phyloP scores from a whole-genome alignment of 192 early-diverging fungal genomes.

The Lobosporangium transversale region DNA sequence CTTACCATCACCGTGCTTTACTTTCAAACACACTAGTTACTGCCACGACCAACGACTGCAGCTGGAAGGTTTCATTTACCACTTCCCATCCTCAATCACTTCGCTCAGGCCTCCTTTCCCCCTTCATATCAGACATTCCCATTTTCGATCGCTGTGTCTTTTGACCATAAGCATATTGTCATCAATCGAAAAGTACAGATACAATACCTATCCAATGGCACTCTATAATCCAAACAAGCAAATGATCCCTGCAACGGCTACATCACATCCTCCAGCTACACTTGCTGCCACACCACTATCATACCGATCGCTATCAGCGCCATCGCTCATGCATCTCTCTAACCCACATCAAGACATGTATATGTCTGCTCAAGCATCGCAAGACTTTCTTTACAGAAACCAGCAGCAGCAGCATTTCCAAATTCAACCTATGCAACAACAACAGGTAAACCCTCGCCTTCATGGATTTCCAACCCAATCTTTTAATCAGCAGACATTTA shows the following conservation, averaged over 20 bases:
- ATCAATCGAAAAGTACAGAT: no score
- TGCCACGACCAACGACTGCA: no score
- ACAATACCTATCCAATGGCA: no score
- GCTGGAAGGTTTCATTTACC: background rate
- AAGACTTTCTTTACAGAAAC: conserved; percentile 9
- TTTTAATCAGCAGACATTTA: background rate
- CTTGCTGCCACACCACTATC: conserved; percentile 11
- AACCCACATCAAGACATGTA: conserved; percentile 1
- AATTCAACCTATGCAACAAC: conserved; percentile 6
- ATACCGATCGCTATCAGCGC: conserved; percentile 27
- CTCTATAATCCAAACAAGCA: conserved; percentile 7
- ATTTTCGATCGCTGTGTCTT: no score
- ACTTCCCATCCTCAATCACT: background rate
- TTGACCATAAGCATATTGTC: no score
- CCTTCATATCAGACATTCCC: no score
- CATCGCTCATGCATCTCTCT: conserved; percentile 12
- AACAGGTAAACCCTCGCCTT: conserved; percentile 8
- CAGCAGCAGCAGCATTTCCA: conserved; percentile 10
- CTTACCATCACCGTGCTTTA: background rate
- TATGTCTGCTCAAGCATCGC: conserved; percentile 4
- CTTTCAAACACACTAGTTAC: background rate
- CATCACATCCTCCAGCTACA: background rate
- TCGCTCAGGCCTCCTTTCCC: no score
- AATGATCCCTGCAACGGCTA: background rate
- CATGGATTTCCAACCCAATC: background rate